Base-by-base conservation (phyloP, 495 filamentous ascomycete genomes). In the Chaetomium tenue region DNA sequence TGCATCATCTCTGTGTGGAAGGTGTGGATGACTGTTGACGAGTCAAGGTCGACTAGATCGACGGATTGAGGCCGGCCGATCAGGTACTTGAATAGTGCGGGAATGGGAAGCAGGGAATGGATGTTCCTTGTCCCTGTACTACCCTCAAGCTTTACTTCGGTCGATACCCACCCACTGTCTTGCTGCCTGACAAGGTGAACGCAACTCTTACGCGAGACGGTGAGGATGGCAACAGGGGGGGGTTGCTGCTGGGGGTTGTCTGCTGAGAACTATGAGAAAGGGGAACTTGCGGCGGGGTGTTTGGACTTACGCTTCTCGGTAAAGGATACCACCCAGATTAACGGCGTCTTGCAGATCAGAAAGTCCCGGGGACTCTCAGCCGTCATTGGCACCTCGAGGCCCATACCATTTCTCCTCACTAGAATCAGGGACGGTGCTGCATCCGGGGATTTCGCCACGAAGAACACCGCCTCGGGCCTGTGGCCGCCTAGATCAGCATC, bases 391-490 rank as follows among this genome's bases (percentile, higher is more conserved):
- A 88, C 60, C 66, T 87, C 84, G 0, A 78, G 78, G 59, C 88
- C 77, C 28, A 77, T 74, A 16, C 88, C 88, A 60, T 86, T 84
- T 23, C 80, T 78, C 61, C 82, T 81, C 26, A 89, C 77, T 15
- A 89, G 60, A 20, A 89, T 66, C 1, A 89, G 53, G 11, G 79
- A 68, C 6, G 79, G 73, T 26, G 77, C 72, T 18, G 70, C 40
- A n/a, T 70, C 66, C 22, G 63, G 65, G 30, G 63, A 60, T 39
- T 77, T 74, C 3, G 71, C 65, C 2, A 74, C 76, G 63, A 89
- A 88, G 58, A 86, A 84, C 71, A 90, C 84, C 4, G 83, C 79
- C 33, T 79, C 77, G 2, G 84, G 86, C 60, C 76, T 80, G 30
- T 83, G 80, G 26, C 81, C 80, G 53, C 77, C 77, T 18, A 87